Evolutionary conservation across 805 yeast species (phyloP).

Genomic region (Jamesozyma hellenica): DNA sequence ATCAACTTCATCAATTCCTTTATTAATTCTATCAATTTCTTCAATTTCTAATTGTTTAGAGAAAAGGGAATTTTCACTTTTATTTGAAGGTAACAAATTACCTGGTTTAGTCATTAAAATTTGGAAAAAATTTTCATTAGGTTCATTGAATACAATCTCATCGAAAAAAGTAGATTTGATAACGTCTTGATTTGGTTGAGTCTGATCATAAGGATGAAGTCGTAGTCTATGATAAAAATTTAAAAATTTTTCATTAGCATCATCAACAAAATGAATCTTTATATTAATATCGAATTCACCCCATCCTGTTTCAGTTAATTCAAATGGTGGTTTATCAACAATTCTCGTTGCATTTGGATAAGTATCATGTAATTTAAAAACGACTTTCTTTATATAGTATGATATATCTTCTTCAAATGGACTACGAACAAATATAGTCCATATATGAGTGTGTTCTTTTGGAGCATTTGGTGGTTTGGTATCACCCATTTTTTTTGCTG

Average conservation of each 20-base stretch:
- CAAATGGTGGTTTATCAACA: conserved; percentile 84
- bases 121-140: conserved; percentile 82
- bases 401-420: conserved; percentile 73
- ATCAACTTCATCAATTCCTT: conserved; percentile 36
- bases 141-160: conserved; percentile 90
- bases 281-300: conserved; percentile 94
- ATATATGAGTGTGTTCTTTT: conserved; percentile 82
- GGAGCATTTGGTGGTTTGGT: conserved; percentile 57
- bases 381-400: conserved; percentile 77
- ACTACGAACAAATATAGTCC: conserved; percentile 87
- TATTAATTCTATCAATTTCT: conserved; percentile 48
- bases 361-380: conserved; percentile 91
- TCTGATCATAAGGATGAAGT: conserved; percentile 66
- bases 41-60: conserved; percentile 51
- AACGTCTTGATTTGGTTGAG: conserved; percentile 13
- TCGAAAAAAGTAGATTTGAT: conserved; percentile 63
- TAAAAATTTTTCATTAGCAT: conserved; percentile 78
- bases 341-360: conserved; percentile 80
- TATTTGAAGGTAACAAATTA: conserved; percentile 38
- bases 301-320: conserved; percentile 97
- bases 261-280: conserved; percentile 77
- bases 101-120: conserved; percentile 60
- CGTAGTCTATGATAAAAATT: conserved; percentile 82
- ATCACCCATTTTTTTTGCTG: conserved; percentile 56
- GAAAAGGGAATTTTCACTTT: conserved; percentile 31